phyloP scores from a whole-genome alignment of 495 filamentous ascomycete genomes.

The Lineolata rhizophorae region DNA sequence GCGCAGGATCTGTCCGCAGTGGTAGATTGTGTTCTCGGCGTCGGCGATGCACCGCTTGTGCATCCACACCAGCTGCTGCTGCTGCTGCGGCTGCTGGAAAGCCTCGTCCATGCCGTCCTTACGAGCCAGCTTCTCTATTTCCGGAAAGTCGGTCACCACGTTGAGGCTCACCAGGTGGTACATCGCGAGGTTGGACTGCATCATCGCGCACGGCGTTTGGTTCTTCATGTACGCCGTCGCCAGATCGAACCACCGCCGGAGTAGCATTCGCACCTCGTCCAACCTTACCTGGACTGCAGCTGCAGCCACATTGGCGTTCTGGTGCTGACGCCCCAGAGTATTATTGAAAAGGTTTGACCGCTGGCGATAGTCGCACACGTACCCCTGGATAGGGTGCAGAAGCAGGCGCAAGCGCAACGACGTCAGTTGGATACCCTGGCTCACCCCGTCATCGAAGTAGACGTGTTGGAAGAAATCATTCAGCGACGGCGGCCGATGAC shows the following conservation, averaged over 20 bases:
- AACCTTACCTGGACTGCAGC: conserved; percentile 27
- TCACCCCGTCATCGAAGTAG: conserved; percentile 18
- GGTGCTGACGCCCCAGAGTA: too few species aligned
- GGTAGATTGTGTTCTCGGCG: conserved; percentile 32
- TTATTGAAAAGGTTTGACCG: too few species aligned
- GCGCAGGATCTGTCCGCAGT: conserved; percentile 35
- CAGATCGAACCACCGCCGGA: conserved; percentile 36
- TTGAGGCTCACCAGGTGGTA: conserved; percentile 43
- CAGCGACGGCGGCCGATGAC: conserved; percentile 24
- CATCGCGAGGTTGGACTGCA: conserved; percentile 34
- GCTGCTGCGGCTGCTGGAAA: conserved; percentile 26
- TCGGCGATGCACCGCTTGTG: conserved; percentile 31
- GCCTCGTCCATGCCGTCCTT: conserved; percentile 26
- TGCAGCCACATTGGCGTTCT: conserved; percentile 26
- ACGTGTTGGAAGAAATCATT: conserved; percentile 31
- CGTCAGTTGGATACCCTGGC: conserved; percentile 18
- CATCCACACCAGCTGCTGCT: conserved; percentile 23
- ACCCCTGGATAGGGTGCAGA: conserved; percentile 18
- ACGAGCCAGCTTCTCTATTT: conserved; percentile 35
- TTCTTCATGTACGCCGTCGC: conserved; percentile 19
- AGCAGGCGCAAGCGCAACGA: conserved; percentile 19
- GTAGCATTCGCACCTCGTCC: conserved; percentile 30
- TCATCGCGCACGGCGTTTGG: conserved; percentile 18
- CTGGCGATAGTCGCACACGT: conserved; percentile 20
- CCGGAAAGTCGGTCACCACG: conserved; percentile 31